Base-by-base conservation (phyloP, 495 filamentous ascomycete genomes). In the Daldinia concentrica region DNA sequence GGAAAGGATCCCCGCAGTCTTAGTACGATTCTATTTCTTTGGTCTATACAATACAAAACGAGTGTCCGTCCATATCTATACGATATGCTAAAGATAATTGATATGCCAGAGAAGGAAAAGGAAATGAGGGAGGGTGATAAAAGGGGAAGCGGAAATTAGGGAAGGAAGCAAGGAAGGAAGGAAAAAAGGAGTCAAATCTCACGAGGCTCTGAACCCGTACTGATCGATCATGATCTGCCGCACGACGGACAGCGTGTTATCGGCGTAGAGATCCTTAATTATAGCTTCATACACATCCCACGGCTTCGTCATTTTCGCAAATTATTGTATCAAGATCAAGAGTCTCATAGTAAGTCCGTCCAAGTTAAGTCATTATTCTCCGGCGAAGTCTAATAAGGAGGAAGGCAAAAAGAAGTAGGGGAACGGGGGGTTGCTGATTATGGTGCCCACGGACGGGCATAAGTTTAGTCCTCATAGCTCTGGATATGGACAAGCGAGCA, bases 141-240 rank as follows among this genome's bases (percentile, higher is more conserved):
- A 15, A 34, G 27, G 19, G 54, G 7, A 4, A 50, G 36, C 11
- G 30, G 45, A 56, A 19, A 29, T 26, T 26, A 30, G 30, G 45
- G 14, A 30, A 22, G 55, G 24, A 29, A 61, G 26, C 0, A 15
- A n/a, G 7, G 22, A 2, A 4, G 24, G 32, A 34, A 37, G 26
- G 29, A 24, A 12, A 15, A n/a, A 37, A 36, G 51, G 34, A 43
- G n/a, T 8, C 9, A 34, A 7, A 60, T 77, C 82, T 61, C 71
- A 85, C 82, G 82, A 85, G 14, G 83, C 83, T 62, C 69, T 79
- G 76, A 85, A 85, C 6, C 72, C 72, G 51, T 85, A 76, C 55
- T 60, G 66, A n/a, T 81, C 75, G 51, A 77, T 74, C 81, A 85
- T 83, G 12, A 80, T 74, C 52, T 74, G 69, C 63, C 72, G 77